phyloP scores from a whole-genome alignment of 306 rosid species.

The Cucumis hystrix region DNA sequence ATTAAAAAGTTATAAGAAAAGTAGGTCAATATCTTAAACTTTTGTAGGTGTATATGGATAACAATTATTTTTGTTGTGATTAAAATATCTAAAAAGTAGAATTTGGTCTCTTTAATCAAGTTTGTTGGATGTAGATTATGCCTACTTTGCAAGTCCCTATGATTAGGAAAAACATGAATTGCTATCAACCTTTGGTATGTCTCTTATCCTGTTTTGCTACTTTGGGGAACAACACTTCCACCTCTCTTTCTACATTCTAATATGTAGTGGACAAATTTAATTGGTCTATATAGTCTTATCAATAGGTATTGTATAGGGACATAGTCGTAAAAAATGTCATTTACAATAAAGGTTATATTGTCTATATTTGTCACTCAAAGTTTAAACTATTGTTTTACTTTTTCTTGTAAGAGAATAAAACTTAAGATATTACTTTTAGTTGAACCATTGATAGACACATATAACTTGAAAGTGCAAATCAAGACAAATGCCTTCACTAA shows the following conservation, averaged over 20 bases:
- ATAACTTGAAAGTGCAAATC: no score
- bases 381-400: no score
- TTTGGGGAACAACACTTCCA: neutral
- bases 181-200: neutral
- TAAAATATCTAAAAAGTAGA: neutral
- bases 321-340: neutral
- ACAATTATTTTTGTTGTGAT: neutral
- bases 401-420: no score
- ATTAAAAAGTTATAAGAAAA: neutral
- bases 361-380: no score
- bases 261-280: neutral
- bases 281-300: neutral
- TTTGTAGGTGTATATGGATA: neutral
- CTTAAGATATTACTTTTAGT: no score
- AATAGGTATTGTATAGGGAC: neutral
- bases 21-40: neutral
- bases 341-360: neutral
- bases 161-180: neutral
- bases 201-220: neutral
- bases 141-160: neutral
- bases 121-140: neutral
- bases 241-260: neutral
- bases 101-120: neutral
- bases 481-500: no score
- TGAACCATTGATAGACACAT: no score